Percentiles rank a stretch among this genome's conserved stretches.
phyloP scores from a whole-genome alignment of 495 filamentous ascomycete species.

The Darksidea phi region DNA sequence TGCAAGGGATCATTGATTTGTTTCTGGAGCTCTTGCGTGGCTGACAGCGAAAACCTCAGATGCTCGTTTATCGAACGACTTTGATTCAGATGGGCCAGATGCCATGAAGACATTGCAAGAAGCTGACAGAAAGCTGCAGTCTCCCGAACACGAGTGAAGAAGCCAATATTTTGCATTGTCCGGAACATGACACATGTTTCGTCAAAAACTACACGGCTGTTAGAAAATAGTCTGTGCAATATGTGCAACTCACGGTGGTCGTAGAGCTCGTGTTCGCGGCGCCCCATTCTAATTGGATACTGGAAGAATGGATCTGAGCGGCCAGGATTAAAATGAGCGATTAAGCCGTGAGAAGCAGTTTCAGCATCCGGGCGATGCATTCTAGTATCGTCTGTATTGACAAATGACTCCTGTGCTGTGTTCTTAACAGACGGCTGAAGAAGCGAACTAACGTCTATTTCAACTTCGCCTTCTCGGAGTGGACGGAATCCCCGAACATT shows the following conservation, averaged over 20 bases:
- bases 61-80: background rate
- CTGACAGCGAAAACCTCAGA: background rate
- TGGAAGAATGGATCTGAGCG: conserved; percentile 1
- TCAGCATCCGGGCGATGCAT: background rate
- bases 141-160: conserved; percentile 1
- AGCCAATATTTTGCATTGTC: conserved; percentile 5
- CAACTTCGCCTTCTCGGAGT: background rate
- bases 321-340: background rate
- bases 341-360: background rate
- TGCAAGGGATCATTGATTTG: background rate
- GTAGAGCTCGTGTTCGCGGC: background rate
- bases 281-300: conserved; percentile 3
- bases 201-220: background rate
- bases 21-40: background rate
- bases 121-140: background rate
- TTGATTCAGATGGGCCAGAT: background rate
- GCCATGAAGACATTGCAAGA: conserved; percentile 10
- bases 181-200: conserved; percentile 7
- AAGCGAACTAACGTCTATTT: background rate
- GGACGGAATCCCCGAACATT: background rate
- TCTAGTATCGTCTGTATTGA: background rate
- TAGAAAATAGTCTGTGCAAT: background rate
- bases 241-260: conserved; percentile 1
- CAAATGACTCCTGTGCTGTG: background rate
- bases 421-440: background rate